phyloP scores from a whole-genome alignment of 2,329 filamentous ascomycete species.

The Pseudocercospora vitis region DNA sequence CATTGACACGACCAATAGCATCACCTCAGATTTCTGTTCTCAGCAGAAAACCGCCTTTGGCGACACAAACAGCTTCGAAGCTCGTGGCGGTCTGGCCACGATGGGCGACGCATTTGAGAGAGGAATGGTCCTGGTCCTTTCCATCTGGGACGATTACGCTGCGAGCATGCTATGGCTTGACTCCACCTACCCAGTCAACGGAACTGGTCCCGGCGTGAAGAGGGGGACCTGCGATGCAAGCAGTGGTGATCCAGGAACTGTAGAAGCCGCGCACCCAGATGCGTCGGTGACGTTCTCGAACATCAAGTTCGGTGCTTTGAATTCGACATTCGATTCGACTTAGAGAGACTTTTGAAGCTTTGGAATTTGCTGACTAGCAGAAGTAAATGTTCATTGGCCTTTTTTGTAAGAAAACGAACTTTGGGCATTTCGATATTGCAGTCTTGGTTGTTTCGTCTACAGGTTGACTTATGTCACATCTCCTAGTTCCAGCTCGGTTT shows the following conservation, averaged over 20 bases:
- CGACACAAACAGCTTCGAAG: constrained; percentile 50
- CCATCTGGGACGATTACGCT: constrained; percentile 65
- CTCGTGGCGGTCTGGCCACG: constrained; percentile 56
- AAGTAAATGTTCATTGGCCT: not conserved
- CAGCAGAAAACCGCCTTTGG: constrained; percentile 35
- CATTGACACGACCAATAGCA: constrained; percentile 52
- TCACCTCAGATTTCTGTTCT: constrained; percentile 60
- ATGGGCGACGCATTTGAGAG: constrained; percentile 57
- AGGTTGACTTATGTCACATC: not conserved
- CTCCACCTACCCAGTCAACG: constrained; percentile 33
- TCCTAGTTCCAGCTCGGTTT: not conserved
- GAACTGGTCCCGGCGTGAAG: constrained; percentile 21
- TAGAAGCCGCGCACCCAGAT: constrained; percentile 23
- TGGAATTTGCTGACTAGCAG: no score
- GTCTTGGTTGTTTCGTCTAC: not conserved
- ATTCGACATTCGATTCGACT: constrained; percentile 13
- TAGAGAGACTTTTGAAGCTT: not conserved
- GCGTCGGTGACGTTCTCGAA: constrained; percentile 27
- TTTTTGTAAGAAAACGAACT: not conserved
- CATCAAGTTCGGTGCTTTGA: constrained; percentile 33
- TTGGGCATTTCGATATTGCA: not conserved
- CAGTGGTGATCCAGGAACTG: constrained; percentile 25
- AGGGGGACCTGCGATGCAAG: constrained; percentile 27
- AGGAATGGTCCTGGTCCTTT: constrained; percentile 66
- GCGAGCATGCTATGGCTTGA: constrained; percentile 75